Conservation (phyloP, 345 rosid species). For the Mallotus nudiflorus region DNA sequence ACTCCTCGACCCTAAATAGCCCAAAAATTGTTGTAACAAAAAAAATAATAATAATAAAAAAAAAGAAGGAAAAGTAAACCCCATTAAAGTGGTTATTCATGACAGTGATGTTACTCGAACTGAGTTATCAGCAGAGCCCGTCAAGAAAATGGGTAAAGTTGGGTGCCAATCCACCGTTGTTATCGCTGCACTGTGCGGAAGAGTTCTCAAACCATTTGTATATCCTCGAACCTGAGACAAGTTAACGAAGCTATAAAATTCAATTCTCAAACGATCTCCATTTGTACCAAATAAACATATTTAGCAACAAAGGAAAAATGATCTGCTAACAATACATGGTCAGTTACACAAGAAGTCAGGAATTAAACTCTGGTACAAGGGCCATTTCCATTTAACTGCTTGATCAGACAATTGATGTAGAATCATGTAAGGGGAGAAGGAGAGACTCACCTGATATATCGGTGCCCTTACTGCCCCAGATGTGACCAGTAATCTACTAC, state of each 20-base stretch:
- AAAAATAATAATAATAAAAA: too few species aligned
- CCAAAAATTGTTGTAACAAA: background rate
- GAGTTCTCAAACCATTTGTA: constrained; percentile 49
- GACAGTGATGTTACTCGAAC: constrained; percentile 57
- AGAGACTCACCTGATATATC: constrained; percentile 50
- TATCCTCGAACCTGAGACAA: constrained; percentile 50
- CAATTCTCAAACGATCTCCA: background rate
- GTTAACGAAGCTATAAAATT: background rate
- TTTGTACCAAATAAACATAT: too few species aligned
- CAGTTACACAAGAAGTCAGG: background rate
- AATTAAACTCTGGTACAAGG: background rate
- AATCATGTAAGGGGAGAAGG: background rate
- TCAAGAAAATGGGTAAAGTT: constrained; percentile 60
- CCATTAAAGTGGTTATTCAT: constrained; percentile 17
- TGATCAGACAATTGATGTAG: background rate
- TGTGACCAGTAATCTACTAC: constrained; percentile 51
- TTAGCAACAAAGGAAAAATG: background rate
- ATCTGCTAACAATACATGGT: background rate
- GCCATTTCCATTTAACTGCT: too few species aligned
- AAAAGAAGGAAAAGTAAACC: background rate
- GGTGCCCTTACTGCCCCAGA: constrained; percentile 63
- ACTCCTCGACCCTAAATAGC: constrained; percentile 1
- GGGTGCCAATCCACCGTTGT: constrained; percentile 82
- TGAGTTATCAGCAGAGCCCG: constrained; percentile 70
- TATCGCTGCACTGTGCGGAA: constrained; percentile 60